Evolutionary conservation across 352 stramenopile genomes (phyloP), one percentile per base, ranked within the genome.

Genomic region (Phytopythium aichiense): DNA sequence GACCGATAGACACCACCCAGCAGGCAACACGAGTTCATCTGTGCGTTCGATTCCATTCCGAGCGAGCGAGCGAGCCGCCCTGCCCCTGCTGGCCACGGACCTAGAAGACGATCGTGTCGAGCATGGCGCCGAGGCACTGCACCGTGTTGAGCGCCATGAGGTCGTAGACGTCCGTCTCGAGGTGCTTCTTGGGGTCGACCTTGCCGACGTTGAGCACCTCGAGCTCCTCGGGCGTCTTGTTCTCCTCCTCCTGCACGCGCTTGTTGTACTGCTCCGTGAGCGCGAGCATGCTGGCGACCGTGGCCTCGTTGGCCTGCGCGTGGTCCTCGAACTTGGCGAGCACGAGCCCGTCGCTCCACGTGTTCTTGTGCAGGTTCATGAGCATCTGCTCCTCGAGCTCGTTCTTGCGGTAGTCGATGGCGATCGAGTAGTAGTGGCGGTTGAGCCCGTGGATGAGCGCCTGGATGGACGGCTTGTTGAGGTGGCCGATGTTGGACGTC

Each of bases 371-470:
- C 58, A 99, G 72, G 77, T 99, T 99, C 91, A 98, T 98, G 16
- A 99, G 87, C 97, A 99, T 99, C 77, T 99, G 96, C 77, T 99
- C 97, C 76, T 99, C 98, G 7, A 99, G 83, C 66, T 99, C 97
- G 79, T 99, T 99, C 85, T 99, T 99, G 56, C 97, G 87, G 82
- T 98, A 99, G 77, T 98, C 96, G 68, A 96, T 95, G 30, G 82
- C 92, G 62, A 99, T 98, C 33, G 88, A 98, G 78, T 99, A 99
- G 82, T 99, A 99, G 74, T 99, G 96, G 60, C 96, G 82, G 78
- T 99, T 99, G 20, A 99, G 83, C 9, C 98, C 98, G 76, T 99
- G 98, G 68, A 99, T 99, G 45, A 99, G 74, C 1, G 97, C 97
- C 75, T 99, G 97, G 70, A 99, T 99, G 22, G 93, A 98, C 7